phyloP scores from a whole-genome alignment of 2,329 filamentous ascomycete species.

The Pseudogymnoascus sp. region DNA sequence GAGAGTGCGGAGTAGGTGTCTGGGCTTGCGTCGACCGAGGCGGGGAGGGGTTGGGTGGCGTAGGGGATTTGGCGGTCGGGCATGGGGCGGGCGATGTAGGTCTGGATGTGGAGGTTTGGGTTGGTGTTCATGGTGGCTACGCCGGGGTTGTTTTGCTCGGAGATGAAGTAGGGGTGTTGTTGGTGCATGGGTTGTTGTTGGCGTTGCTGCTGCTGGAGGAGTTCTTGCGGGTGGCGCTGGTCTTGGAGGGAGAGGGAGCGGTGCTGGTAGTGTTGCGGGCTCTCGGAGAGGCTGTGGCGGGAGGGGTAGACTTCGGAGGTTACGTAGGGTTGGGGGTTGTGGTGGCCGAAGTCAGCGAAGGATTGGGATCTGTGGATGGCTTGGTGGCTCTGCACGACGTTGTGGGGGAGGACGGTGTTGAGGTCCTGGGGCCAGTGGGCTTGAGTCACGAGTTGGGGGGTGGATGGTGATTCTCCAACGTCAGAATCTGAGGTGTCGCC shows the following conservation, averaged over 20 bases:
- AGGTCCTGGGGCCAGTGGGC: conserved; percentile 42
- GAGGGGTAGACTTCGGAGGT: conserved; percentile 33
- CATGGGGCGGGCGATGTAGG: conserved; percentile 38
- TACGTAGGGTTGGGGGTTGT: conserved; percentile 32
- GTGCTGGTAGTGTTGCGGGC: conserved; percentile 35
- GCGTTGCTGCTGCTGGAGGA: conserved; percentile 27
- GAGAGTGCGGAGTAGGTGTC: conserved; percentile 50
- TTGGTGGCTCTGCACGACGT: conserved; percentile 31
- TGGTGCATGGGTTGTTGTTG: conserved; percentile 22
- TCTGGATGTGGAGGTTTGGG: conserved; percentile 34
- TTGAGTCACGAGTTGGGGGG: conserved; percentile 42
- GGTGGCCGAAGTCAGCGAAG: conserved; percentile 43
- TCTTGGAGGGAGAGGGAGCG: conserved; percentile 29
- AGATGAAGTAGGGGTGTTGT: conserved; percentile 40
- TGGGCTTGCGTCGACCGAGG: no score
- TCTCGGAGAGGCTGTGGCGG: conserved; percentile 40
- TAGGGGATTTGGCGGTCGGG: conserved; percentile 41
- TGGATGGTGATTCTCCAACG: conserved; percentile 47
- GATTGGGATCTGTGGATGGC: conserved; percentile 44
- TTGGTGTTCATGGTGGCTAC: conserved; percentile 53
- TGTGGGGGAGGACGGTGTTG: conserved; percentile 15
- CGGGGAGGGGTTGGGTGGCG: conserved; percentile 42
- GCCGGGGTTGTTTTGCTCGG: conserved; percentile 53
- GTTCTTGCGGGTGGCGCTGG: conserved; percentile 32
- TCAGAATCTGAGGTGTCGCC: conserved; percentile 30